Percentiles rank a stretch among this genome's conserved stretches.
Conservation (phyloP, 345 rosid species). For the Melaleuca quinquenervia region DNA sequence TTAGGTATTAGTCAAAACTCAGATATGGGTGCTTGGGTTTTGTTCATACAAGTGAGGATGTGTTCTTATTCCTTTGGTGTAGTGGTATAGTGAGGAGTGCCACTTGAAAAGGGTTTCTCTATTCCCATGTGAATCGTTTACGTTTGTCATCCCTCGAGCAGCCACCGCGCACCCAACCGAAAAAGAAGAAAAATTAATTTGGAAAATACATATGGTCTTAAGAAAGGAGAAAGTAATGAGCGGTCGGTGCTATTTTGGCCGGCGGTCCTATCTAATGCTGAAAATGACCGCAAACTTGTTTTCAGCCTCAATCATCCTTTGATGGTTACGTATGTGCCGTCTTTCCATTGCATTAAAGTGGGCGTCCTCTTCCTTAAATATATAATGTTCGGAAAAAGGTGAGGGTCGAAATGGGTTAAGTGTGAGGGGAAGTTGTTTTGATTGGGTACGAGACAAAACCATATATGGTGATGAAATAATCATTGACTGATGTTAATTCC, state of each 20-base stretch:
- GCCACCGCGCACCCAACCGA: neutral
- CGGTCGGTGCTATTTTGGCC: neutral
- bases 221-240: neutral
- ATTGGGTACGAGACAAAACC: neutral
- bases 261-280: neutral
- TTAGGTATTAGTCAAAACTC: neutral
- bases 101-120: neutral
- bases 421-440: neutral
- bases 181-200: neutral
- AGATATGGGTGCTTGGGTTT: neutral
- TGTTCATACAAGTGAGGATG: neutral
- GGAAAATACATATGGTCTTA: neutral
- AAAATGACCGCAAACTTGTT: neutral
- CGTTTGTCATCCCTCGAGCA: neutral
- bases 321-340: neutral
- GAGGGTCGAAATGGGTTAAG: neutral
- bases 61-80: neutral
- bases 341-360: neutral
- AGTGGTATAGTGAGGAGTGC: neutral
- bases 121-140: conserved; percentile 23
- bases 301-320: neutral
- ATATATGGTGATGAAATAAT: neutral
- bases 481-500: neutral
- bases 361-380: neutral
- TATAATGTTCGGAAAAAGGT: neutral